A percentile compares a stretch with the other conserved stretches of the same genome.
Conservation (phyloP, 108 stramenopile genomes). For the Cyclostephanos tholiformis region DNA sequence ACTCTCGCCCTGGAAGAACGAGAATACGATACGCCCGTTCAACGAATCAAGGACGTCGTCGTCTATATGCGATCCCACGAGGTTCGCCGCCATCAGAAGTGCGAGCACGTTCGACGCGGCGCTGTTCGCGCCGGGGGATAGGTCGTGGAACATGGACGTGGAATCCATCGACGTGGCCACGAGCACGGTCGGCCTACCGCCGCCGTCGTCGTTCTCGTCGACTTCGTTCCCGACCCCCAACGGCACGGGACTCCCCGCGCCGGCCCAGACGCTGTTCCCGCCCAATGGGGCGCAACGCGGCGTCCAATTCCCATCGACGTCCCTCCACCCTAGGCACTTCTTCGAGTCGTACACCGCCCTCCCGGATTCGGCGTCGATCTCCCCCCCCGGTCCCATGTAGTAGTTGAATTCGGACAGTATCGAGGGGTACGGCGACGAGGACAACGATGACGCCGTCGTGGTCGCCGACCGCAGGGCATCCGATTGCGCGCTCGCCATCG, state of each 20-base stretch:
- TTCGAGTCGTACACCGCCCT: constrained; percentile 31
- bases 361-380: constrained; percentile 29
- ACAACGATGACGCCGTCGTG: neutral
- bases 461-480: constrained; percentile 9
- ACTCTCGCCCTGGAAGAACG: constrained; percentile 82
- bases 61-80: constrained; percentile 57
- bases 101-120: constrained; percentile 80
- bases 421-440: constrained; percentile 25
- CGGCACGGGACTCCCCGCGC: constrained; percentile 65
- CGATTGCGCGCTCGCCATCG: constrained; percentile 37
- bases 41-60: constrained; percentile 66
- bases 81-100: constrained; percentile 77
- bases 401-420: constrained; percentile 79
- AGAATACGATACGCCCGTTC: constrained; percentile 72
- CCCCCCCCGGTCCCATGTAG: constrained; percentile 77
- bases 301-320: constrained; percentile 68
- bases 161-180: constrained; percentile 71
- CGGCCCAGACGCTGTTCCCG: constrained; percentile 81
- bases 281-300: constrained; percentile 84
- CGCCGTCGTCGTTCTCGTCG: constrained; percentile 21
- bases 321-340: constrained; percentile 74
- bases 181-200: constrained; percentile 57
- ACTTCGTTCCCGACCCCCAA: constrained; percentile 10
- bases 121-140: constrained; percentile 73
- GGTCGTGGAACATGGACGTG: constrained; percentile 85